Percentiles rank a stretch among this genome's conserved stretches.
phyloP scores from a whole-genome alignment of 2,329 filamentous ascomycete species.

The Epichloe brachyelytri region DNA sequence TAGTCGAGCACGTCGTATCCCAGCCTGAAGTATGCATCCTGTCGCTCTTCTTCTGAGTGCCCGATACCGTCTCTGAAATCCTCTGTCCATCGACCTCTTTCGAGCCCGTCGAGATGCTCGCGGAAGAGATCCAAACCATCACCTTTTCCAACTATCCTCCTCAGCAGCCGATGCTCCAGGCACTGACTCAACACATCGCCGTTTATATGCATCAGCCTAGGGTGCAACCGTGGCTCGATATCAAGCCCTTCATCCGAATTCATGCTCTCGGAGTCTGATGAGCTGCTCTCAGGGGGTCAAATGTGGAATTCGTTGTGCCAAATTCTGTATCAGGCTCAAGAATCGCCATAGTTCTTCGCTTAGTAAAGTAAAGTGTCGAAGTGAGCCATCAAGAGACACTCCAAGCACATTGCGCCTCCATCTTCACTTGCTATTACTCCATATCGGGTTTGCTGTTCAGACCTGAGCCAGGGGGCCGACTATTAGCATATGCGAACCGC shows the following conservation, averaged over 20 bases:
- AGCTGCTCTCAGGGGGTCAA: constrained; percentile 25
- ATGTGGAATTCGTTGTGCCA: constrained; percentile 37
- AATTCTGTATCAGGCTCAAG: constrained; percentile 59
- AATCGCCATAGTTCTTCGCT: constrained; percentile 49
- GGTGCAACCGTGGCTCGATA: constrained; percentile 26
- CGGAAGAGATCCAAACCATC: constrained; percentile 28
- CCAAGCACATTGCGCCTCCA: constrained; percentile 45
- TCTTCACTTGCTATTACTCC: constrained; percentile 28
- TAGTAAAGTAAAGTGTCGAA: constrained; percentile 59
- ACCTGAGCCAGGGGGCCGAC: constrained; percentile 38
- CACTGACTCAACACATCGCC: constrained; percentile 51
- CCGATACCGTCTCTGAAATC: constrained; percentile 14
- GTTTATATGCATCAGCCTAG: constrained; percentile 49
- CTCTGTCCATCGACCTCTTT: constrained; percentile 29
- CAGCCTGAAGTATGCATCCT: constrained; percentile 29
- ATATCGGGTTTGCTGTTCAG: constrained; percentile 22
- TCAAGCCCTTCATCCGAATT: constrained; percentile 11
- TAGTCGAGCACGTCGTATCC: constrained; percentile 43
- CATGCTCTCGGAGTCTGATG: constrained; percentile 5
- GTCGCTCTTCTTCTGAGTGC: constrained; percentile 10
- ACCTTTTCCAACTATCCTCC: constrained; percentile 24
- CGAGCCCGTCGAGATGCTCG: constrained; percentile 36
- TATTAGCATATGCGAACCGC: constrained; percentile 38
- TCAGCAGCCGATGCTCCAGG: constrained; percentile 32
- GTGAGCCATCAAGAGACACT: constrained; percentile 53